Evolutionary conservation across 257 asterid species (phyloP), one percentile per base, ranked within the genome.

Genomic region (Ajuga chamaepitys): DNA sequence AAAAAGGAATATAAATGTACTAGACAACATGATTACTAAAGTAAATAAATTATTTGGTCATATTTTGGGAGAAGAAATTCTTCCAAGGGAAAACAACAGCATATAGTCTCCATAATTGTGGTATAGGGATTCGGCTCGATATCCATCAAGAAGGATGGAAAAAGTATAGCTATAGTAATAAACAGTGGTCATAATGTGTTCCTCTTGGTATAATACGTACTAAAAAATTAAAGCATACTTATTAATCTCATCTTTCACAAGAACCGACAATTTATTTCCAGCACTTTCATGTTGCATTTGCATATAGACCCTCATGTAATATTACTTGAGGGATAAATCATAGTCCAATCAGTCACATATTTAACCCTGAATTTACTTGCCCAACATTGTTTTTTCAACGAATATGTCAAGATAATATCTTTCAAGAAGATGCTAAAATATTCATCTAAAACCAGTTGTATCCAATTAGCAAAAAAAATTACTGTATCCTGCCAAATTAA

Each of bases 101-200:
- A 17, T 18, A 2, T 9, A 47, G 26, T 26, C 28, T 50, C 7
- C 5, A 71, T n/a, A 45, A 9, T 38, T 25, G 53, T 24, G 68
- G 68, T 13, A 22, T 35, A 14, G 48, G 40, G 60, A 34, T 53
- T 4, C 22, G 18, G 22, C 21, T 51, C 60, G 14, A 65, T 18
- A 26, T 40, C 35, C 30, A 58, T 58, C 51, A 25, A 48, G n/a
- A 59, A 47, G 40, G 47, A 54, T 4, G 52, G 53, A 57, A 59
- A 7, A 58, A 64, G 50, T 65, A 47, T 38, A 58, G 54, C 34
- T 17, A 17, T 56, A 26, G 57, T 44, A 58, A 47, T 13, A 72
- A 42, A 35, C 28, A 30, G 34, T 45, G 25, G 47, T 9, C 45
- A 46, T 14, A 26, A 48, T 21, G 20, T 47, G 40, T 22, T n/a